Percentiles rank a stretch among this genome's conserved stretches.
These are phyloP conservation scores for Rubroshorea leprosula DNA, from an alignment of 345 rosid species.

Conservation along the genomic window DNA sequence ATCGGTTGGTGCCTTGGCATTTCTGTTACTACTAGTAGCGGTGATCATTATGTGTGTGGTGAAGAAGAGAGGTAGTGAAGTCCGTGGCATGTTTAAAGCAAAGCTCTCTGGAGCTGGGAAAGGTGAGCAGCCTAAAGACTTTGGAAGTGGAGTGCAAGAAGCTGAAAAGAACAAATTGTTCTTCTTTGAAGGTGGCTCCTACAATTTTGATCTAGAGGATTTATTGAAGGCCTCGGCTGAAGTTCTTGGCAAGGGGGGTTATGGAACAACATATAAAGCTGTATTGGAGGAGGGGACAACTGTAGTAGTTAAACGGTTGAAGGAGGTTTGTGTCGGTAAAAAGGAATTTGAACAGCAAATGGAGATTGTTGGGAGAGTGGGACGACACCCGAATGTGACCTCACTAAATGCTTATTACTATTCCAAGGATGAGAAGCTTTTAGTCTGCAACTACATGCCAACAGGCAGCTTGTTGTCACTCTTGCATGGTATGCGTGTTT, in stretches of 20 bases:
- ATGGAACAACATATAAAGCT: constrained; percentile 77
- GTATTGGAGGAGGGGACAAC: constrained; percentile 70
- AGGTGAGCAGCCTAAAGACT: constrained; percentile 49
- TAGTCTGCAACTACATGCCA: constrained; percentile 59
- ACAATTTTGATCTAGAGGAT: constrained; percentile 72
- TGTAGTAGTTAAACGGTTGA: constrained; percentile 73
- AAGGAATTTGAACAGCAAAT: constrained; percentile 80
- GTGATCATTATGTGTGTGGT: constrained; percentile 32
- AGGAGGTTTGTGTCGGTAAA: constrained; percentile 65
- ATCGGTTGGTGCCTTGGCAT: constrained; percentile 35
- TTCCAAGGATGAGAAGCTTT: too few relatives aligned
- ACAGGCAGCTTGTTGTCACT: constrained; percentile 58
- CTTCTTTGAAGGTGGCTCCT: constrained; percentile 63
- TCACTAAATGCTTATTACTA: constrained; percentile 53
- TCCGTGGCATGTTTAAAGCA: constrained; percentile 22
- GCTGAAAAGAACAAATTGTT: constrained; percentile 77
- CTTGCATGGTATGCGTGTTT: constrained; percentile 46
- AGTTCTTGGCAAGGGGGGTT: constrained; percentile 85
- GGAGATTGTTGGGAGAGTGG: constrained; percentile 53
- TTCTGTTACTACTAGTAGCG: constrained; percentile 32
- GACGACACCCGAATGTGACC: constrained; percentile 50
- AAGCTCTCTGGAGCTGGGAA: constrained; percentile 31
- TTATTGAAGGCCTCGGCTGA: constrained; percentile 84
- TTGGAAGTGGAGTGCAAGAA: constrained; percentile 85
- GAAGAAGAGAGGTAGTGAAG: constrained; percentile 32